phyloP scores from a whole-genome alignment of 768 basidiomycete species.

The Cubamyces sp. region DNA sequence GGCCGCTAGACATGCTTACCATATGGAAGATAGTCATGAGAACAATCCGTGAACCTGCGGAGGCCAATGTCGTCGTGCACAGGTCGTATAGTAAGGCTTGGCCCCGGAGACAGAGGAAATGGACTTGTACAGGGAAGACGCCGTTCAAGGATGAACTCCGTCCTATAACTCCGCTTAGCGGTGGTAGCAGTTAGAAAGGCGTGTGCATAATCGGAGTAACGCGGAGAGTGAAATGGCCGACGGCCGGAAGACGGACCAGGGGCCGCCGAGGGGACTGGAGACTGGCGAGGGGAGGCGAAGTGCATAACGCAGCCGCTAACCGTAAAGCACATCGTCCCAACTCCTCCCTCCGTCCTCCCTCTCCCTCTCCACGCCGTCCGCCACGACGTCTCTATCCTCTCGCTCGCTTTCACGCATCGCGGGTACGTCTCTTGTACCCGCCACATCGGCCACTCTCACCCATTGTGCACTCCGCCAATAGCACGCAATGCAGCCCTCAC shows the following conservation, averaged over 20 bases:
- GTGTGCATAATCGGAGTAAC: not conserved
- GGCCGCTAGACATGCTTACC: not conserved
- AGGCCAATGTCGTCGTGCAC: too few relatives aligned
- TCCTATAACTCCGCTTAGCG: not conserved
- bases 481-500: slow-evolving; percentile 66
- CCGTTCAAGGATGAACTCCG: not conserved
- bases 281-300: not conserved
- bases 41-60: too few relatives aligned
- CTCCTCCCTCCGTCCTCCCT: not conserved
- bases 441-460: not conserved
- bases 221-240: not conserved
- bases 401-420: not conserved
- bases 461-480: not conserved
- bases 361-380: not conserved
- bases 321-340: not conserved
- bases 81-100: too few relatives aligned
- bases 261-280: not conserved
- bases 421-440: slow-evolving; percentile 11
- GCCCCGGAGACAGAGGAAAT: not conserved
- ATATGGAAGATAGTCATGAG: too few relatives aligned
- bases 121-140: not conserved
- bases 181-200: not conserved
- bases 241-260: slow-evolving; percentile 4
- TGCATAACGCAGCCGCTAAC: not conserved
- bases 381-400: not conserved